A percentile compares a stretch with the other conserved stretches of the same genome.
These are phyloP conservation scores for Psilocybe subaeruginosa DNA, from an alignment of 768 basidiomycete species.

Conservation along the genomic window DNA sequence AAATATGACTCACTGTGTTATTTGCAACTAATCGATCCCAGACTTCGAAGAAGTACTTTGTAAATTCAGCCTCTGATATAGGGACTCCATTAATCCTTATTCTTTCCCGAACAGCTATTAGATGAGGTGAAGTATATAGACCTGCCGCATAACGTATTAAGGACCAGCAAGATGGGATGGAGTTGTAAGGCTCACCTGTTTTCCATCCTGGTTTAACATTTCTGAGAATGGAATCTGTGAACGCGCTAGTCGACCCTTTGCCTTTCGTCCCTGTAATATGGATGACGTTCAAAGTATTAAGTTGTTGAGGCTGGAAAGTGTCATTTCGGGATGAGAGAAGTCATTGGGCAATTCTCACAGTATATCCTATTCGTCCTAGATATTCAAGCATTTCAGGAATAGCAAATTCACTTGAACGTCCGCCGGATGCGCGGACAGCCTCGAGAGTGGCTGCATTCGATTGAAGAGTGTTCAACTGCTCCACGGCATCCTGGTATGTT, in stretches of 20 bases:
- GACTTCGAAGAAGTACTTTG: constrained; percentile 93
- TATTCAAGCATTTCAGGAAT: constrained; percentile 94
- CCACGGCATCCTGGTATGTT: constrained; percentile 75
- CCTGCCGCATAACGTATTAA: constrained; percentile 47
- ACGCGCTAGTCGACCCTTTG: constrained; percentile 96
- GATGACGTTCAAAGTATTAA: constrained; percentile 89
- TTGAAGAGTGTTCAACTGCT: constrained; percentile 78
- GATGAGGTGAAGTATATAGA: constrained; percentile 95
- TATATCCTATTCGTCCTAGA: constrained; percentile 82
- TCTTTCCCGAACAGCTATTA: constrained; percentile 93
- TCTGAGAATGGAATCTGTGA: constrained; percentile 86
- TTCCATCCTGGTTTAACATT: constrained; percentile 73
- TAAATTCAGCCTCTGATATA: constrained; percentile 85
- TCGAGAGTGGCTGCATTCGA: constrained; percentile 94
- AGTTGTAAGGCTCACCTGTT: constrained; percentile 58
- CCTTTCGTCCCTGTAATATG: constrained; percentile 99
- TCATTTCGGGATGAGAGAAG: constrained; percentile 15
- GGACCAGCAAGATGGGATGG: background rate
- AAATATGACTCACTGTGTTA: constrained; percentile 46
- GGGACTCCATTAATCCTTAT: constrained; percentile 93
- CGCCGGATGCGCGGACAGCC: constrained; percentile 76
- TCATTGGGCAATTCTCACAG: constrained; percentile 48
- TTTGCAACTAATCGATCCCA: constrained; percentile 84
- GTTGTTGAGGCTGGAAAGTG: constrained; percentile 65
- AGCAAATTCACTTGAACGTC: constrained; percentile 59